phyloP scores from a whole-genome alignment of 768 basidiomycete genomes.

The Candolleomyces eurysporus region DNA sequence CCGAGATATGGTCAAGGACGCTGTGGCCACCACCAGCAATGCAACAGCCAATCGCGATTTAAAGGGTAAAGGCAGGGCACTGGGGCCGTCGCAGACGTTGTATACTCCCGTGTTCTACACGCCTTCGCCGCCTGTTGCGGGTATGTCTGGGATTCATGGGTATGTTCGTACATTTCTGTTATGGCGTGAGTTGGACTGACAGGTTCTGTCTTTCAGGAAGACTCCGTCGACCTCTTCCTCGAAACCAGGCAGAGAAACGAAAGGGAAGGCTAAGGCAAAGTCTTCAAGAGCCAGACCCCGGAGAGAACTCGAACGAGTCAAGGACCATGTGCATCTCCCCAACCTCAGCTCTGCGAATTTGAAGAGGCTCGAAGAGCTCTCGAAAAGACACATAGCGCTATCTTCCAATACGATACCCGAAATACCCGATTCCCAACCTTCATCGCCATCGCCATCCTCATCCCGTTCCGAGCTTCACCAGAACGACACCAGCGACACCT shows the following conservation, averaged over 20 bases:
- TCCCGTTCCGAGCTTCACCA: not conserved
- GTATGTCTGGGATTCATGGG: too few relatives aligned
- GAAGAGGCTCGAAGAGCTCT: constrained; percentile 6
- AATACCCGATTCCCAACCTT: not conserved
- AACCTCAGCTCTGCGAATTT: constrained; percentile 4
- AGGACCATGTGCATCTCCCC: not conserved
- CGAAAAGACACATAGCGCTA: constrained; percentile 6
- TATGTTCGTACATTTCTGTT: too few relatives aligned
- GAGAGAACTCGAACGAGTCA: not conserved
- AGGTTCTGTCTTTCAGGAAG: not conserved
- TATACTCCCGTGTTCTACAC: constrained; percentile 10
- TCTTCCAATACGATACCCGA: not conserved
- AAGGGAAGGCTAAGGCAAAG: not conserved
- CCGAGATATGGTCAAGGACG: too few relatives aligned
- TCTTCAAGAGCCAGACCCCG: not conserved
- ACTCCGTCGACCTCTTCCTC: not conserved
- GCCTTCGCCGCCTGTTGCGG: not conserved
- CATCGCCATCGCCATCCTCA: not conserved
- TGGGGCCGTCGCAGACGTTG: not conserved
- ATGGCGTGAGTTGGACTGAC: not conserved
- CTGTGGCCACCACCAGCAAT: too few relatives aligned
- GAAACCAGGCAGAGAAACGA: not conserved
- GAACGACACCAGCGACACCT: not conserved
- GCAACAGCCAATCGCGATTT: too few relatives aligned
- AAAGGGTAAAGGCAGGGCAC: too few relatives aligned